Base-by-base conservation (phyloP, 108 stramenopile species). In the Bacterosira constricta region DNA sequence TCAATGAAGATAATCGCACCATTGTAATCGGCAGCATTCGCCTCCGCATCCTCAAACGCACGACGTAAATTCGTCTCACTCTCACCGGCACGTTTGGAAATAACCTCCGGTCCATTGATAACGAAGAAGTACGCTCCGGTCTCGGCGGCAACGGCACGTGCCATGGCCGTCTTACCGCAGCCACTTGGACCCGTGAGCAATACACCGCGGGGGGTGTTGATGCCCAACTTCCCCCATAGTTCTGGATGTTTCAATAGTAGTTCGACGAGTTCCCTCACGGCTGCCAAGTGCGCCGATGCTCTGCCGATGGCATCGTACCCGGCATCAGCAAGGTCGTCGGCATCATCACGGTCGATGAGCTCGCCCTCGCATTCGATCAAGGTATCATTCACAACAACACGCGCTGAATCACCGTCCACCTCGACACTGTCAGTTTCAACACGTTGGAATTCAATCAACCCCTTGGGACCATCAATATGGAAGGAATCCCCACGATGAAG, bases 1-100 rank as follows among this genome's bases (percentile, higher is more conserved):
- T 99, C 99, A 71, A 99, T 99, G 80, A 99, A 99, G 82, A 99
- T 99, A 79, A 99, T 99, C 54, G 98, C 95, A 30, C 97, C 97
- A 35, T 92, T 93, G 54, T 96, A 92, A 62, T 86, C 82, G 63
- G 84, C 75, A 0, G 96, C 96, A 17, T 93, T 86, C 18, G 77
- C 71, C 73, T 87, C 81, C 9, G 92, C 92, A 49, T 96, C 93
- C 71, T 98, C 96, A 80, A 99, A 99, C 2, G 96, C 96, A 56
- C 96, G 93, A 27, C 98, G 88, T 8, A 99, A 66, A 73, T 97
- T 97, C 13, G 95, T 92, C 84, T 99, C 99, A 30, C 93, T 92
- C 71, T 99, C 97, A 32, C 99, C 99, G 26, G 95, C 96, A 61
- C 97, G 92, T 64, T 95, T 80, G 53, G 96, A 88, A 91, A 98